A percentile compares a stretch with the other conserved stretches of the same genome.
Evolutionary conservation across 495 filamentous ascomycete species (phyloP).

Genomic region (Ascobolus immersus): DNA sequence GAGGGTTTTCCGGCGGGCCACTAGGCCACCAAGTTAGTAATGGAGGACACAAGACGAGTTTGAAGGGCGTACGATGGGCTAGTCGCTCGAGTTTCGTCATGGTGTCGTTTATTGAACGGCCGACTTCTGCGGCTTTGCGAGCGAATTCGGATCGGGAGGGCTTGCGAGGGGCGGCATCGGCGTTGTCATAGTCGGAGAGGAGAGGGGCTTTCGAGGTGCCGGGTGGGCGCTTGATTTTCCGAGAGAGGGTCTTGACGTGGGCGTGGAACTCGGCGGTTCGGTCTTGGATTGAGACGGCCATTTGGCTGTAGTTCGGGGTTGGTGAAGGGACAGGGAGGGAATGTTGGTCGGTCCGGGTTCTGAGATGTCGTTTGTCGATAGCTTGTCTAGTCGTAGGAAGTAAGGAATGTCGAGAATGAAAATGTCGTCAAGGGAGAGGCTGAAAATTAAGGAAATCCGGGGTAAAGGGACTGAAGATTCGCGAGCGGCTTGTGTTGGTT

Average conservation of each 20-base stretch:
- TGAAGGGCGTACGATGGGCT: conserved; percentile 40
- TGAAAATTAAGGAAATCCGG: no score
- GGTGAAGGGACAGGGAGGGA: no score
- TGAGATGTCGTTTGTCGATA: no score
- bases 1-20: conserved; percentile 86
- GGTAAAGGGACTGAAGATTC: no score
- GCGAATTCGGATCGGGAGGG: conserved; percentile 56
- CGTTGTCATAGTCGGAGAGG: conserved; percentile 7
- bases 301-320: no score
- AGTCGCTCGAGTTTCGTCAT: conserved; percentile 85
- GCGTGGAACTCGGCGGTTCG: conserved; percentile 82
- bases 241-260: conserved; percentile 43
- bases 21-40: conserved; percentile 17
- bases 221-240: conserved; percentile 21
- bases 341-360: no score
- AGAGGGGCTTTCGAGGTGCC: conserved; percentile 11
- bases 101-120: conserved; percentile 65
- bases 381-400: no score
- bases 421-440: no score
- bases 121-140: conserved; percentile 66
- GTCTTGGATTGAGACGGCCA: conserved; percentile 65
- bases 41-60: background rate
- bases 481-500: no score
- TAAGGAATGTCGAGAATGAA: no score
- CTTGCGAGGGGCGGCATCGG: background rate